Evolutionary conservation across 495 filamentous ascomycete species (phyloP), one percentile per base, ranked within the genome.

Genomic region (Penicillium desertorum): DNA sequence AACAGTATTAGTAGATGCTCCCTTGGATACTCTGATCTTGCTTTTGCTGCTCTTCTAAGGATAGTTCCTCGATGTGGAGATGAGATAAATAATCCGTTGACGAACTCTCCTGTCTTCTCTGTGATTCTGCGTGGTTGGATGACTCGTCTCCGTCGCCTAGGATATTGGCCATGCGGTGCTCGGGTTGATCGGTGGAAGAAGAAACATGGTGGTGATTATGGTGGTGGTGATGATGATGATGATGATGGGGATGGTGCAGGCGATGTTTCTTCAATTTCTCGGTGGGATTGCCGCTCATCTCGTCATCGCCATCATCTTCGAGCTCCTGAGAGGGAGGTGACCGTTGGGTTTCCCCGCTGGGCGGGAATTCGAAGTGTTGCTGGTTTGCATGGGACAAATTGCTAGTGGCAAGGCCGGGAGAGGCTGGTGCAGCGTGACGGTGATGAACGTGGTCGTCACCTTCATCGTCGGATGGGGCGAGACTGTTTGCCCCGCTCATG

Each of bases 301-400:
- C 74, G 50, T 86, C 79, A 42, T 85, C 81, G 41, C 76, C 78
- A 50, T 83, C 79, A 39, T 73, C 70, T 55, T 71, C 76, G 20
- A 71, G 54, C 41, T 80, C 76, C 43, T 80, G 75, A 0, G 65
- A 71, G 0, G 61, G 58, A 16, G 59, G 43, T 22, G 61, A 34
- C 25, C 62, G 60, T 48, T 68, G 59, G 14, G 49, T 56, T 22
- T 44, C 39, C 12, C 47, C 47, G 10, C 30, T 45, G 17, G 56
- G 45, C 4, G 39, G 58, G 36, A 57, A 47, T 47, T 58, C 46
- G 47, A 48, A 54, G 16, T 43, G 22, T 41, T 46, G 39, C 12
- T 55, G 50, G 37, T 58, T 48, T 7, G n/a, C 19, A 20, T 55
- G 52, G 16, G 52, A 46, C 9, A 46, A n/a, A 14, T 16, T 39